phyloP scores from a whole-genome alignment of 1,139 yeast genomes.

The Suhomyces chickasaworum region DNA sequence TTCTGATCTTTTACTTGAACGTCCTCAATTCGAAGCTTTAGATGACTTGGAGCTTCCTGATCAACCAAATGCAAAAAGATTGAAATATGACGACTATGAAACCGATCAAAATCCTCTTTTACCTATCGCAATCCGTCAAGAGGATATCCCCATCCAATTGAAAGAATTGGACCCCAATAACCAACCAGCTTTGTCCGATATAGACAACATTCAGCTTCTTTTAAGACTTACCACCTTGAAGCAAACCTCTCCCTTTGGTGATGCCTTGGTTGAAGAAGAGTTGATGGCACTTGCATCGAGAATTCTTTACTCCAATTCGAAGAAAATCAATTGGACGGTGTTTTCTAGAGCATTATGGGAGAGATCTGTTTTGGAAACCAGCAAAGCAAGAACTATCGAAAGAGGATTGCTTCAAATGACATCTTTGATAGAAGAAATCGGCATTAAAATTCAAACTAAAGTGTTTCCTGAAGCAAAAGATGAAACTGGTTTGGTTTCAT shows the following conservation, averaged over 20 bases:
- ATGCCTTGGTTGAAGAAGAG: slow-evolving; percentile 79
- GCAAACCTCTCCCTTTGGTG: slow-evolving; percentile 72
- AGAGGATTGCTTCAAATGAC: slow-evolving; percentile 94
- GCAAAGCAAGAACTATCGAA: slow-evolving; percentile 83
- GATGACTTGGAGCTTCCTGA: slow-evolving; percentile 49
- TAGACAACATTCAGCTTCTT: slow-evolving; percentile 73
- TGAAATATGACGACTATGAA: slow-evolving; percentile 38
- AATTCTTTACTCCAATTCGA: slow-evolving; percentile 54
- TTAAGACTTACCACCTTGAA: slow-evolving; percentile 65
- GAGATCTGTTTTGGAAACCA: slow-evolving; percentile 80
- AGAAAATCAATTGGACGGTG: slow-evolving; percentile 70
- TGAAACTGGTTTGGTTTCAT: slow-evolving; percentile 38
- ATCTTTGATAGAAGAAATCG: slow-evolving; percentile 86
- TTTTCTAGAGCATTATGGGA: slow-evolving; percentile 89
- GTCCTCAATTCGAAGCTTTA: slow-evolving; percentile 64
- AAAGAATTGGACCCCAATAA: slow-evolving; percentile 71
- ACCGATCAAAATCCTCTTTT: slow-evolving; percentile 42
- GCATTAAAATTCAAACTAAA: slow-evolving; percentile 63
- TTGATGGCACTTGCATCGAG: slow-evolving; percentile 73
- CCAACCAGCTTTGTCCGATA: slow-evolving; percentile 71
- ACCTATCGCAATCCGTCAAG: slow-evolving; percentile 62
- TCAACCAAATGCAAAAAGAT: slow-evolving; percentile 39
- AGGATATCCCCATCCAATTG: slow-evolving; percentile 62
- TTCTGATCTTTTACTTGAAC: slow-evolving; percentile 80
- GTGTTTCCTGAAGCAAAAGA: slow-evolving; percentile 57